Base-by-base conservation (phyloP, 345 rosid genomes). In the Eucalyptus rudis region DNA sequence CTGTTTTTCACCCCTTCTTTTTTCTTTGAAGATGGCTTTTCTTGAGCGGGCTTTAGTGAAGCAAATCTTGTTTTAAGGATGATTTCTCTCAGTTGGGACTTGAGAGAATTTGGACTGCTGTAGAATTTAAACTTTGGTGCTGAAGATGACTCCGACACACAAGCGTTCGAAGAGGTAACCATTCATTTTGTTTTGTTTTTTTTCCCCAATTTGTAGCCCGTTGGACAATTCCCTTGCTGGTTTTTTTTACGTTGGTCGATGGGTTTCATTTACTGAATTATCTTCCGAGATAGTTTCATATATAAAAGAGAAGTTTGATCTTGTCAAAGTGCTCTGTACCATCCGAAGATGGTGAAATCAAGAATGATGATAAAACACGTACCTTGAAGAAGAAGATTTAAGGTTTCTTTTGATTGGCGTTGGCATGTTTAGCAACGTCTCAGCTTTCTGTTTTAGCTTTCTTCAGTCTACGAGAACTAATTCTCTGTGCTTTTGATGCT, bases 81-180 rank as follows among this genome's bases (percentile, higher is more conserved):
- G 87, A 43, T 62, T 88, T 66, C 89, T 90, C 90, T 93, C 87
- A 86, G 90, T 92, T 91, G 94, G 94, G 91, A 88, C 91, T 90
- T 91, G 96, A 92, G 76, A 94, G 93, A 86, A 88, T 89, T 71
- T 91, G 92, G 89, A 94, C 88, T 54, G 62, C 83, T 76, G 47
- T 76, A 93, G 91, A 91, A 93, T 91, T 20, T 29, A 86, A 88
- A 87, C 49, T 94, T 84, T 93, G 92, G 97, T 94, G 83, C 81
- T 90, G 92, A 95, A 93, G 91, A 86, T 92, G 94, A 92, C 90
- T 86, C 80, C 92, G 31, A 86, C 58, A 58, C 97, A 96, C 95
- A 94, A 94, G 92, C 97, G 98, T 91, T 95, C 98, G 91, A 95
- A 96, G 92, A 97, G 99, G 99, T 96, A 91, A 87, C 40, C 31